Conservation (phyloP, 192 early-diverging fungal species). For the Dissophora globulifera region DNA sequence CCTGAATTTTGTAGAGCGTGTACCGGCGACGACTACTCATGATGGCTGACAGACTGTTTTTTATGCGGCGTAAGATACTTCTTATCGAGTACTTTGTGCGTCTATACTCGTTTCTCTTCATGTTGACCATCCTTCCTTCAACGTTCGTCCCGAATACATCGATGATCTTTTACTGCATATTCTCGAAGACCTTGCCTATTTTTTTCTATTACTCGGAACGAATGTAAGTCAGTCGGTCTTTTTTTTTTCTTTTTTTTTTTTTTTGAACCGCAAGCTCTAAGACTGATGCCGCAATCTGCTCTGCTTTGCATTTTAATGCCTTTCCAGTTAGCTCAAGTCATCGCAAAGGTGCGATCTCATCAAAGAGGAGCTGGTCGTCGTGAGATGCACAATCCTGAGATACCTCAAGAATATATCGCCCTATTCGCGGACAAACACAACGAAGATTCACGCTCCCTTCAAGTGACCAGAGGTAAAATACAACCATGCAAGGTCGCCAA, state of each 20-base stretch:
- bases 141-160: constrained; percentile 78
- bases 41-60: too few relatives aligned
- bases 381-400: constrained; percentile 84
- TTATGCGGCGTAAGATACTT: constrained; percentile 77
- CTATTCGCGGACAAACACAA: constrained; percentile 91
- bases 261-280: too few relatives aligned
- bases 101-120: constrained; percentile 94
- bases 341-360: constrained; percentile 92
- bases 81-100: constrained; percentile 92
- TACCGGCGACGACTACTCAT: background rate
- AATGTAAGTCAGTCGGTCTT: constrained; percentile 19
- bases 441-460: constrained; percentile 98
- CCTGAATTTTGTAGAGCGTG: background rate
- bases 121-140: constrained; percentile 93
- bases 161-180: constrained; percentile 51
- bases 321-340: constrained; percentile 69
- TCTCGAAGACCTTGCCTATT: constrained; percentile 51
- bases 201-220: constrained; percentile 41
- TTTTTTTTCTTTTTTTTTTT: too few relatives aligned
- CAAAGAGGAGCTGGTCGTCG: constrained; percentile 82
- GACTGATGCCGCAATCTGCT: too few relatives aligned
- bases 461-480: constrained; percentile 96
- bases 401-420: constrained; percentile 92
- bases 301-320: constrained; percentile 7
- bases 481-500: too few relatives aligned